These are phyloP conservation scores for Mycena rosella DNA, from an alignment of 768 basidiomycete genomes.

Conservation along the genomic window DNA sequence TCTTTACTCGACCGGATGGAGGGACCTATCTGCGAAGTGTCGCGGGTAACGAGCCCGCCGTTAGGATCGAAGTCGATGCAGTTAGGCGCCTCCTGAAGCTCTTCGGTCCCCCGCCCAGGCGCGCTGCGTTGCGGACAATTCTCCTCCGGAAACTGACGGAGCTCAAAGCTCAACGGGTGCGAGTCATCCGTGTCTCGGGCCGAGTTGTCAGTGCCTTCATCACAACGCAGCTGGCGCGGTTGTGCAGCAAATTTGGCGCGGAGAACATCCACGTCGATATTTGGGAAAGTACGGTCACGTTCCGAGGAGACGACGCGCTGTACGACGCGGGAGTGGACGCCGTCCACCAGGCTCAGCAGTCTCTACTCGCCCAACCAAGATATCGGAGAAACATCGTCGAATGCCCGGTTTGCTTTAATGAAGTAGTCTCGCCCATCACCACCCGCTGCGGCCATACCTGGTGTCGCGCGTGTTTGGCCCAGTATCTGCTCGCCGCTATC, in stretches of 20 bases:
- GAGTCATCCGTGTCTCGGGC: conserved; percentile 61
- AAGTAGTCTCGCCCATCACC: conserved; percentile 62
- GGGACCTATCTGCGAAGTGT: conserved; percentile 58
- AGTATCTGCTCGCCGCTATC: conserved; percentile 70
- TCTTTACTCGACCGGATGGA: conserved; percentile 62
- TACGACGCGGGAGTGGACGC: conserved; percentile 59
- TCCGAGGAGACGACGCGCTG: conserved; percentile 68
- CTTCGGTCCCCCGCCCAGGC: conserved; percentile 61
- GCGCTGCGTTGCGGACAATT: conserved; percentile 54
- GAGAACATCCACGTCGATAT: conserved; percentile 71
- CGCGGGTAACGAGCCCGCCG: conserved; percentile 50
- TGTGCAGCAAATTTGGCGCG: conserved; percentile 64
- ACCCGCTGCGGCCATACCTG: conserved; percentile 77
- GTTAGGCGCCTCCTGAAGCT: conserved; percentile 62
- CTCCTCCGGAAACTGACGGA: conserved; percentile 63
- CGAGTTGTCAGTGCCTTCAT: conserved; percentile 61
- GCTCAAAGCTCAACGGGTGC: conserved; percentile 57
- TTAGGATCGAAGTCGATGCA: conserved; percentile 59
- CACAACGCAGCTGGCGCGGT: conserved; percentile 55
- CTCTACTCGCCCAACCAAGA: conserved; percentile 34
- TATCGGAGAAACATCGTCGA: conserved; percentile 36
- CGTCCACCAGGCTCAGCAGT: conserved; percentile 49
- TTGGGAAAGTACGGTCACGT: conserved; percentile 53
- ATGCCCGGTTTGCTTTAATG: conserved; percentile 82
- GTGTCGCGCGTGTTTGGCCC: conserved; percentile 72